These are phyloP conservation scores for Cyclotella sp. DNA, from an alignment of 108 stramenopile species.

Conservation along the genomic window DNA sequence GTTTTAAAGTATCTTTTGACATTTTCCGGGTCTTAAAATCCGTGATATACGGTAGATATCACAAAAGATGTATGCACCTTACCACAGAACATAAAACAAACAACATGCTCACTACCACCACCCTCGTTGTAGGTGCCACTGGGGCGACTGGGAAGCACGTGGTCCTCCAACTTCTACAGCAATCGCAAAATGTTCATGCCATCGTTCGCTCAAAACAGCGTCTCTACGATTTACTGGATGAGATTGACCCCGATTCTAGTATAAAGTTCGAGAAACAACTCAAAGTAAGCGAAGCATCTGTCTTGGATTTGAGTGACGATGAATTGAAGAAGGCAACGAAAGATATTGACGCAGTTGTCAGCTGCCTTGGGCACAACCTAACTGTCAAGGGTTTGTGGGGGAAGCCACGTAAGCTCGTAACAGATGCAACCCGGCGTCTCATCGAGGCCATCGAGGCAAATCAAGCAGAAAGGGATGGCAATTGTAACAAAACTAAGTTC, in stretches of 20 bases:
- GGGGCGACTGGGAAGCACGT: slow-evolving; percentile 70
- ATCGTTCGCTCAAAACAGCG: slow-evolving; percentile 59
- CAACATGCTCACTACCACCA: slow-evolving; percentile 20
- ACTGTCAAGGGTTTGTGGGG: slow-evolving; percentile 48
- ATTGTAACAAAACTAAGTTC: slow-evolving; percentile 42
- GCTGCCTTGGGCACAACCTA: slow-evolving; percentile 57
- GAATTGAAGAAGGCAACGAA: slow-evolving; percentile 45
- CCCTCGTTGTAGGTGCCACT: slow-evolving; percentile 65
- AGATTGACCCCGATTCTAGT: slow-evolving; percentile 15
- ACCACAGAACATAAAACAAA: too few species aligned
- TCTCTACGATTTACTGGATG: slow-evolving; percentile 16
- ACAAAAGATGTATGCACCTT: too few species aligned
- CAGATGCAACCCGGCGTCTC: slow-evolving; percentile 30
- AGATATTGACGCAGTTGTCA: slow-evolving; percentile 55
- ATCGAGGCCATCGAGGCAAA: slow-evolving; percentile 32
- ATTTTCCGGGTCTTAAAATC: too few species aligned
- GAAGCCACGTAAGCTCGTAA: slow-evolving; percentile 38
- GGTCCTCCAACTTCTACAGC: slow-evolving; percentile 58
- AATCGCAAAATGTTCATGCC: slow-evolving; percentile 47
- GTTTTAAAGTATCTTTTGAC: too few species aligned
- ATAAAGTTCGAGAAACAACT: slow-evolving; percentile 14
- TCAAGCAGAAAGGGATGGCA: not conserved
- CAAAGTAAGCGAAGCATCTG: slow-evolving; percentile 52
- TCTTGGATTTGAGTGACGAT: slow-evolving; percentile 52
- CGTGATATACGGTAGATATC: too few species aligned